phyloP scores from a whole-genome alignment of 2,329 filamentous ascomycete genomes.

The Trichoderma guizhouense region DNA sequence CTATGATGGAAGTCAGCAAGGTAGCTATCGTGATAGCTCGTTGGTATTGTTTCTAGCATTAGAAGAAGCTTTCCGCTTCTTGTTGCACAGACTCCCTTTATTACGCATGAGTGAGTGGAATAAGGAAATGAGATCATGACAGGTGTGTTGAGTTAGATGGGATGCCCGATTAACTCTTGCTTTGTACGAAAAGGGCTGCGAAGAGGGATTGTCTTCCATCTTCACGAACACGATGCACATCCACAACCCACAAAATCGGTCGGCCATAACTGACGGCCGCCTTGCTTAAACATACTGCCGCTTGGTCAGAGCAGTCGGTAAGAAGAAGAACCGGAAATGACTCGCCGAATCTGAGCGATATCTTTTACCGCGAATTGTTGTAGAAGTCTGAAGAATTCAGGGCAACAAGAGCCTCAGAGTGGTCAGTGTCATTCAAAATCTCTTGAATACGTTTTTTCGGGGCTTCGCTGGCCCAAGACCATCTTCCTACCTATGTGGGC shows the following conservation, averaged over 20 bases:
- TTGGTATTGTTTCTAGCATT: not conserved
- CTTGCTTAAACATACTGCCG: not conserved
- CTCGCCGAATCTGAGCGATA: not conserved
- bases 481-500: not conserved
- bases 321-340: not conserved
- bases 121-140: no score
- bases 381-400: conserved; percentile 6
- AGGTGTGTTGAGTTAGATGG: not conserved
- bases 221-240: not conserved
- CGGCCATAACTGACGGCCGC: not conserved
- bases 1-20: not conserved
- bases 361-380: not conserved
- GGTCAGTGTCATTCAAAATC: conserved; percentile 3
- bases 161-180: not conserved
- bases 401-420: conserved; percentile 6
- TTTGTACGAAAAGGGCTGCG: not conserved
- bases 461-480: not conserved
- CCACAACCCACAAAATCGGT: not conserved
- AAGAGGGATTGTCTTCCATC: not conserved
- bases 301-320: not conserved
- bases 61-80: not conserved
- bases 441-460: not conserved
- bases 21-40: no score
- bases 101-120: not conserved
- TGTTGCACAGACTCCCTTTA: not conserved